phyloP scores from a whole-genome alignment of 1,284 basidiomycete genomes.

The Xerocomus subilludens region DNA sequence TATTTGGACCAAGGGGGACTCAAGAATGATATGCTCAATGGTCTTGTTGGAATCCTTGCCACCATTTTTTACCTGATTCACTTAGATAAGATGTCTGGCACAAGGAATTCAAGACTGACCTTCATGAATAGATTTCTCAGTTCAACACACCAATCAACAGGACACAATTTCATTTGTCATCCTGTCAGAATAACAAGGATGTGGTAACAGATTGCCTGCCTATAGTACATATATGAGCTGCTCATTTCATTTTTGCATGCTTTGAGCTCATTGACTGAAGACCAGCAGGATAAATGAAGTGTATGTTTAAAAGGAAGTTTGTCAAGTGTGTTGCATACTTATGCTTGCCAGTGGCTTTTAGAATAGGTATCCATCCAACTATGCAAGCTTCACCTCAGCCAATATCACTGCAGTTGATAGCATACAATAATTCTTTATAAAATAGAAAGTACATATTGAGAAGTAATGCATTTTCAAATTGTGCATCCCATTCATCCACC shows the following conservation, averaged over 20 bases:
- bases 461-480: slow-evolving; percentile 21
- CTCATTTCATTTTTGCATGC: too few relatives aligned
- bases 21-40: background rate
- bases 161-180: slow-evolving; percentile 27
- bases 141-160: slow-evolving; percentile 44
- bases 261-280: background rate
- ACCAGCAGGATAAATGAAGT: slow-evolving; percentile 26
- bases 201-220: slow-evolving; percentile 34
- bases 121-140: slow-evolving; percentile 43
- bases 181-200: slow-evolving; percentile 41
- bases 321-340: slow-evolving; percentile 33
- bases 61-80: slow-evolving; percentile 2
- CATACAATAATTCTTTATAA: slow-evolving; percentile 29
- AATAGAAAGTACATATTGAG: slow-evolving; percentile 30
- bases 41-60: background rate
- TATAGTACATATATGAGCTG: background rate
- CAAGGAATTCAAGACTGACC: background rate
- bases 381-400: slow-evolving; percentile 11
- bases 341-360: slow-evolving; percentile 37
- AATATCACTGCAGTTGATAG: slow-evolving; percentile 28
- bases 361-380: slow-evolving; percentile 18
- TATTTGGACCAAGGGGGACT: background rate
- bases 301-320: slow-evolving; percentile 23
- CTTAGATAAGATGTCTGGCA: too few relatives aligned
- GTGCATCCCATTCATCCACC: background rate